These are phyloP conservation scores for Citrus mangshanensis DNA, from an alignment of 345 rosid species.

Conservation along the genomic window DNA sequence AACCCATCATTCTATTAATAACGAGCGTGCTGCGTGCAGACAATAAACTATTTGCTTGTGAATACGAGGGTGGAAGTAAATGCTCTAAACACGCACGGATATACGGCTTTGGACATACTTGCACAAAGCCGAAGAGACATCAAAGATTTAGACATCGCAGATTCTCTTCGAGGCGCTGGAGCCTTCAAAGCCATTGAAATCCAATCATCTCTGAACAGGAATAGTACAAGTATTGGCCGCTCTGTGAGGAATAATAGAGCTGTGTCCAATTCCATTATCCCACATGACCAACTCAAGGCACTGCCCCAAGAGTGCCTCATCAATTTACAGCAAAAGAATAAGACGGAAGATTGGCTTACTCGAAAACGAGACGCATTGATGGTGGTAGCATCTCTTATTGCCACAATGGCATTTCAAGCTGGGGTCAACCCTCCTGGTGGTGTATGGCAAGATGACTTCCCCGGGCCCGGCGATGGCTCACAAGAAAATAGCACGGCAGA, in stretches of 20 bases:
- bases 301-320: neutral
- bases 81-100: slow-evolving; percentile 23
- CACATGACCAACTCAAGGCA: neutral
- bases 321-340: neutral
- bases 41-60: slow-evolving; percentile 12
- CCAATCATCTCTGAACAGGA: neutral
- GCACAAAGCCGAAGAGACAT: slow-evolving; percentile 13
- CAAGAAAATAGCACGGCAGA: neutral
- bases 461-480: neutral
- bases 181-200: neutral
- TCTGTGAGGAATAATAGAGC: neutral
- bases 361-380: slow-evolving; percentile 25
- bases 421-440: slow-evolving; percentile 30
- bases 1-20: neutral
- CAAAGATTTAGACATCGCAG: slow-evolving; percentile 24
- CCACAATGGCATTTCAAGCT: slow-evolving; percentile 38
- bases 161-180: slow-evolving; percentile 14
- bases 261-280: neutral
- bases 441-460: slow-evolving; percentile 21
- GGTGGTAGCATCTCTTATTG: slow-evolving; percentile 36
- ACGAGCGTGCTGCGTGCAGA: slow-evolving; percentile 17
- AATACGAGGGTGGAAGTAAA: slow-evolving; percentile 15
- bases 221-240: neutral
- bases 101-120: slow-evolving; percentile 23
- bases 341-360: slow-evolving; percentile 18